Evolutionary conservation across 768 basidiomycete species (phyloP).

Genomic region (Calocera cornea): DNA sequence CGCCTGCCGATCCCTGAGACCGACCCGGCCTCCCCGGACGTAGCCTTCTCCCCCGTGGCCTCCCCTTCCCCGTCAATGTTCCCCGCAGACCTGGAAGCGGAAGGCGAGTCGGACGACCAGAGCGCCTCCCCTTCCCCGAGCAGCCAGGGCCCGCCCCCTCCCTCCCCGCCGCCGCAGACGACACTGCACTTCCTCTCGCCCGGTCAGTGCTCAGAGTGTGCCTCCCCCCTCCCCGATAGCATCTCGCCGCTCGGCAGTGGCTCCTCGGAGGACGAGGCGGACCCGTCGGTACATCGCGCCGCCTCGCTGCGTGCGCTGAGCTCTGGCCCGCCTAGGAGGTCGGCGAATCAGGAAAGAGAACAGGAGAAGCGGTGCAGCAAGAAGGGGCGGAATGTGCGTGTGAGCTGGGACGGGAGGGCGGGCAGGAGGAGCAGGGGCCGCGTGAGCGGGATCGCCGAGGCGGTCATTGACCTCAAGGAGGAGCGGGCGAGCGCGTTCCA

Average conservation of each 20-base stretch:
- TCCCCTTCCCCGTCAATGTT: conserved; percentile 44
- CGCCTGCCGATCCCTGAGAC: conserved; percentile 75
- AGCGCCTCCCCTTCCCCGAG: conserved; percentile 15
- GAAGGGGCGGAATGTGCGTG: conserved; percentile 26
- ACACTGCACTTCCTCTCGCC: conserved; percentile 1
- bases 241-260: conserved; percentile 24
- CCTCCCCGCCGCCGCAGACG: conserved; percentile 1
- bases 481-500: conserved; percentile 83
- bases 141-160: neutral
- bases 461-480: conserved; percentile 79
- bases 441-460: conserved; percentile 34
- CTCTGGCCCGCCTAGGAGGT: neutral
- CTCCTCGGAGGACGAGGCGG: conserved; percentile 10
- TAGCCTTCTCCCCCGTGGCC: conserved; percentile 22
- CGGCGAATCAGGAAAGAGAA: conserved; percentile 1
- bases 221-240: conserved; percentile 17
- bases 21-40: conserved; percentile 42
- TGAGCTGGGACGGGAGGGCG: conserved; percentile 1
- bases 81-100: conserved; percentile 39
- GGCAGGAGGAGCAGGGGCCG: neutral
- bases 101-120: conserved; percentile 33
- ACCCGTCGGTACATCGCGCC: neutral
- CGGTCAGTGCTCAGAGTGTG: neutral
- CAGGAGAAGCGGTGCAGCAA: conserved; percentile 12
- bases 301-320: neutral